Evolutionary conservation across 768 basidiomycete genomes (phyloP).

Genomic region (Phlegmacium glaucopus): DNA sequence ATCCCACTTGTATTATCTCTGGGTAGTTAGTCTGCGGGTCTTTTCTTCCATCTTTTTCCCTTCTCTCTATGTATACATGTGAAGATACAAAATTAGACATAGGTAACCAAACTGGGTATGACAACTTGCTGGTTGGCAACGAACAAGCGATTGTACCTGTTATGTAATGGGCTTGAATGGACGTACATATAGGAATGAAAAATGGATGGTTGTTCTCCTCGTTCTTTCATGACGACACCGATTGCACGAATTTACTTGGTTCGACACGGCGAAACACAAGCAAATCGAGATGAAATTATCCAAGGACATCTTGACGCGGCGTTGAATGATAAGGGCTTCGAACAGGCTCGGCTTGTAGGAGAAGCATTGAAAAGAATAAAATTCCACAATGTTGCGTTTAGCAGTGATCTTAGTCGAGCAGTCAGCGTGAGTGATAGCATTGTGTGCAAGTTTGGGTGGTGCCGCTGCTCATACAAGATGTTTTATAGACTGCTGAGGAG

Average conservation of each 20-base stretch:
- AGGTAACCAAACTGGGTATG: no score
- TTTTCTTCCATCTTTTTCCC: not conserved
- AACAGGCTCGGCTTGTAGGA: constrained; percentile 57
- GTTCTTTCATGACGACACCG: not conserved
- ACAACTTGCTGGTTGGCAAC: no score
- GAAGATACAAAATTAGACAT: no score
- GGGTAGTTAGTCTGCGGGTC: constrained; percentile 15
- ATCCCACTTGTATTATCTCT: not conserved
- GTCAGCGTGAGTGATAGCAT: constrained; percentile 41
- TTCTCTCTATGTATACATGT: no score
- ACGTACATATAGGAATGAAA: no score
- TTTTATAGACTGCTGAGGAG: constrained; percentile 57
- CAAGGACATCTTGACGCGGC: constrained; percentile 75
- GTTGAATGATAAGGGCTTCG: constrained; percentile 58
- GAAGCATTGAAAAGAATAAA: constrained; percentile 47
- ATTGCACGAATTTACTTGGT: constrained; percentile 57
- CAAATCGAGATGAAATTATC: constrained; percentile 57
- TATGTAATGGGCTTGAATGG: no score
- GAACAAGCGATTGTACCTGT: no score
- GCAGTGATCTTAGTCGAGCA: constrained; percentile 73
- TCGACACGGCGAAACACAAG: constrained; percentile 78
- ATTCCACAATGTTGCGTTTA: constrained; percentile 54
- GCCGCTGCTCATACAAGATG: constrained; percentile 4
- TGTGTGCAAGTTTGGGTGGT: not conserved
- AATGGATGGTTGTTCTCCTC: not conserved